Base-by-base conservation (phyloP, 1,284 basidiomycete species). In the Calocybe gambosa region DNA sequence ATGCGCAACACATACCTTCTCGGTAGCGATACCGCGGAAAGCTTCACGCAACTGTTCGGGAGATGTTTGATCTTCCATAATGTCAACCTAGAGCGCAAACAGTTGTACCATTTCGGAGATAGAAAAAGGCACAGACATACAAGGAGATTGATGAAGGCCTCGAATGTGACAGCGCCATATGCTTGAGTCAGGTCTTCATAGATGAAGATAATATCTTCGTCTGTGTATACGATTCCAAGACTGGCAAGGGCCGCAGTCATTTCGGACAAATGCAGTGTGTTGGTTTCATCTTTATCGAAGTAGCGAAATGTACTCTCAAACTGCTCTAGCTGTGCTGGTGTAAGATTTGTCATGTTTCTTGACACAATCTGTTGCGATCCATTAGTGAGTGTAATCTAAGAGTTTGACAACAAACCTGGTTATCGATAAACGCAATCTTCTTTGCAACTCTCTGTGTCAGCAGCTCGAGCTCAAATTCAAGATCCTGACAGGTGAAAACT, bases 261-360 rank as follows among this genome's bases (percentile, higher is more conserved):
- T 66, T 98, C 93, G 1, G 89, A 78, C 45, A 88, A 68, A 46
- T 79, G 82, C 28, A 99, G 78, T 0, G 87, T 91, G 64, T 97
- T 96, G 39, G 85, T 82, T 56, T 90, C 88, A 58, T 97, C 93
- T 55, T 85, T 85, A 66, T 97, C 94, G 61, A 99, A 99, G 68
- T 97, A 94, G 47, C 95, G 82, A 80, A 98, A 99, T 1, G 94
- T 96, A 59, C 86, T 84, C 64, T 98, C 94, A 56, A 98, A 98
- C 62, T 98, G 94, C 64, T 98, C 94, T 19, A 98, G 74, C 63
- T 97, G 93, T 2, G 93, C 93, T 0, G 96, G 93, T 0, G 94
- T 96, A 52, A 98, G 67, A 61, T 93, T 93, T 20, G 89, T 89
- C 79, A 90, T 85, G 52, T 91, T 90, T 39, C 89, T 75, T 5